These are phyloP conservation scores for Apiotrichum laibachii DNA, from an alignment of 1,284 basidiomycete species.

Conservation along the genomic window DNA sequence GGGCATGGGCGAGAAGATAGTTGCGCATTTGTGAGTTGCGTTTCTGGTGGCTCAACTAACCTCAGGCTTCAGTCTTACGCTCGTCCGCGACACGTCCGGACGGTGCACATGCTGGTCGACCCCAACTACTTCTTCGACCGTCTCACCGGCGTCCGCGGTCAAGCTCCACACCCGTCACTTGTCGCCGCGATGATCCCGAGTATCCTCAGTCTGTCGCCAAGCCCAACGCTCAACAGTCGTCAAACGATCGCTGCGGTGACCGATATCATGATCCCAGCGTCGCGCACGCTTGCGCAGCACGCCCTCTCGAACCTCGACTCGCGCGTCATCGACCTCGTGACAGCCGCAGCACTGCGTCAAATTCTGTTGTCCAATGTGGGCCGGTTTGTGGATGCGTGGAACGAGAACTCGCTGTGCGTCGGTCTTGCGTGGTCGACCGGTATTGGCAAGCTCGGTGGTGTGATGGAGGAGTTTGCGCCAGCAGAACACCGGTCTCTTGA, in stretches of 20 bases:
- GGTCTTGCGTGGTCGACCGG: conserved; percentile 34
- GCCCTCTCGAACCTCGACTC: conserved; percentile 33
- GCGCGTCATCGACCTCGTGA: conserved; percentile 39
- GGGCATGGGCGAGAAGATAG: conserved; percentile 42
- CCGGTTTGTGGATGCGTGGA: conserved; percentile 42
- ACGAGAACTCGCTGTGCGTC: conserved; percentile 24
- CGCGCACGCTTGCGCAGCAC: conserved; percentile 21
- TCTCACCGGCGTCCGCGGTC: conserved; percentile 19
- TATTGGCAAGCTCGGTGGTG: conserved; percentile 33
- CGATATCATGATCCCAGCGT: conserved; percentile 18
- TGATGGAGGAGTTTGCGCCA: conserved; percentile 28
- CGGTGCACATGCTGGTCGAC: conserved; percentile 25
- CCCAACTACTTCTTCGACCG: conserved; percentile 29
- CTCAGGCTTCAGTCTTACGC: conserved; percentile 33
- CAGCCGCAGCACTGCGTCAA: conserved; percentile 28
- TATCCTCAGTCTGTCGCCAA: conserved; percentile 22
- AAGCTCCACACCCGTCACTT: conserved; percentile 37
- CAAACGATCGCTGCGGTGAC: conserved; percentile 2
- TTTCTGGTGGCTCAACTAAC: background rate
- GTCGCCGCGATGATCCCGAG: conserved; percentile 35
- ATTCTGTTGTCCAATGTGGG: conserved; percentile 26
- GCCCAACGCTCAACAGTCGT: conserved; percentile 8
- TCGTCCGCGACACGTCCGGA: conserved; percentile 13
- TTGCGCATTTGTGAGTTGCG: conserved; percentile 39
- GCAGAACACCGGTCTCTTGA: conserved; percentile 4